Conservation (phyloP, 345 rosid species). For the Eucalyptus cloeziana region DNA sequence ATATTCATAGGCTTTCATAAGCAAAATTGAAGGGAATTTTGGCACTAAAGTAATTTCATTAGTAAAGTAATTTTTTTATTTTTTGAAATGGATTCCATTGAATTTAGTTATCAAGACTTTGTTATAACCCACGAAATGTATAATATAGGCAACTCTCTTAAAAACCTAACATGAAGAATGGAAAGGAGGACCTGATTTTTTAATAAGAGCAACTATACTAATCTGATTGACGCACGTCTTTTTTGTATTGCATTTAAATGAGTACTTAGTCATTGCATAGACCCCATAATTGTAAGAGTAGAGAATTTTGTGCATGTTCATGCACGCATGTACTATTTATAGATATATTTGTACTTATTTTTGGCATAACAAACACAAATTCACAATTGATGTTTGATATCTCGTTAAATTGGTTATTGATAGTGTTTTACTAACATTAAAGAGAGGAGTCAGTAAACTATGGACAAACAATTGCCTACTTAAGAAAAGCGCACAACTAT, state of each 20-base stretch:
- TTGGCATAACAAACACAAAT: no score
- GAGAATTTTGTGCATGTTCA: background rate
- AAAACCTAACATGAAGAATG: background rate
- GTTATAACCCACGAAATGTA: background rate
- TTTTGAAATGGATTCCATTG: background rate
- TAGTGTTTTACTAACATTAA: no score
- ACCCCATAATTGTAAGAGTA: accelerated
- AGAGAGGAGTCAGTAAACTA: no score
- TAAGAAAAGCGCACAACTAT: no score
- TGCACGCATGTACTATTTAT: no score
- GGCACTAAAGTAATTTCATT: background rate
- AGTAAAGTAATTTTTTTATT: background rate
- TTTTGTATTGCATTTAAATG: accelerated
- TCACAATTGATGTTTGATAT: no score
- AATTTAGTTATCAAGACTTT: background rate
- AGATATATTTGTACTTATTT: no score
- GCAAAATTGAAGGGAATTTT: background rate
- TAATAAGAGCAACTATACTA: background rate
- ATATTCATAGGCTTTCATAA: background rate
- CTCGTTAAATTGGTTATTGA: no score
- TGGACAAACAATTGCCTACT: no score
- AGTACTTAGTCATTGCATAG: background rate
- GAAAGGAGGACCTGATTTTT: accelerated
- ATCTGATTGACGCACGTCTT: accelerated
- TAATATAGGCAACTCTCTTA: background rate